phyloP scores from a whole-genome alignment of 2,329 filamentous ascomycete species.

The Penicillium sp. region DNA sequence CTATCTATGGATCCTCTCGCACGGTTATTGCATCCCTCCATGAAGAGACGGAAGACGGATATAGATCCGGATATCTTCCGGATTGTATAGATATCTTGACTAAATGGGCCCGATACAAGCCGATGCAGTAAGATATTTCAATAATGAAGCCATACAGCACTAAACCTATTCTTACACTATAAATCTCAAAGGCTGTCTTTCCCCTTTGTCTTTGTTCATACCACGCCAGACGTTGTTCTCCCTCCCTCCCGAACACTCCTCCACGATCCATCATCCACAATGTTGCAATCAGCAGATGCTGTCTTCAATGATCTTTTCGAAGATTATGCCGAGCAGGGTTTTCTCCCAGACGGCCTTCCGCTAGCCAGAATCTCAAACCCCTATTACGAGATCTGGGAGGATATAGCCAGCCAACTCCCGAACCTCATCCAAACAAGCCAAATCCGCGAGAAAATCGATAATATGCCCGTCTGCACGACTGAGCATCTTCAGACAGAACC shows the following conservation, averaged over 20 bases:
- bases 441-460: constrained; percentile 71
- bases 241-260: neutral
- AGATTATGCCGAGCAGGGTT: constrained; percentile 75
- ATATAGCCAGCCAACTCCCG: constrained; percentile 73
- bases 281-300: constrained; percentile 29
- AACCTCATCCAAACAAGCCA: constrained; percentile 72
- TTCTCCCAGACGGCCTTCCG: constrained; percentile 75
- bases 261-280: constrained; percentile 10
- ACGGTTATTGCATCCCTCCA: neutral
- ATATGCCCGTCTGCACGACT: constrained; percentile 75
- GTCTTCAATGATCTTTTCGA: constrained; percentile 63
- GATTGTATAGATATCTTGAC: constrained; percentile 22
- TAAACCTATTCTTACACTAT: neutral
- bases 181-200: neutral
- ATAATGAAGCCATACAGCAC: neutral
- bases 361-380: constrained; percentile 72
- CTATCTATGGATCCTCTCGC: neutral
- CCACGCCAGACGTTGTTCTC: neutral
- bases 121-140: constrained; percentile 3
- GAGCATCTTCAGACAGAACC: constrained; percentile 71
- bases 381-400: constrained; percentile 92
- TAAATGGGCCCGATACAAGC: constrained; percentile 17
- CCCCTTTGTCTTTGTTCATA: neutral
- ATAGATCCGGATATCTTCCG: constrained; percentile 22
- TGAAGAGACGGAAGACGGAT: constrained; percentile 17